Base-by-base conservation (phyloP, 1,284 basidiomycete species). In the Trichosporon sp. region DNA sequence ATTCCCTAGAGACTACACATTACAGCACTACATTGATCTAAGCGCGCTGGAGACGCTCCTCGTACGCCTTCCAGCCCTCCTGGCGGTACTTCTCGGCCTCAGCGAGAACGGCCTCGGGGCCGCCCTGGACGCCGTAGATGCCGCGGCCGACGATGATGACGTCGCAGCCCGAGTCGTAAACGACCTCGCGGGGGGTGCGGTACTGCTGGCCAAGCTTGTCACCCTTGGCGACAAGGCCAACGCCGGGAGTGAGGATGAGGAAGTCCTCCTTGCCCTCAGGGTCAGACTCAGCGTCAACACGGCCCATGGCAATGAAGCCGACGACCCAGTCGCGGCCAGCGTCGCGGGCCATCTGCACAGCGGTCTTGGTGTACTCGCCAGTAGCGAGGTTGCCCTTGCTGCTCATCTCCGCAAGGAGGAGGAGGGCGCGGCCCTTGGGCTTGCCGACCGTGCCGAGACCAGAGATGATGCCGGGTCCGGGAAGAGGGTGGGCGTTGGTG, bases 81-180 rank as follows among this genome's bases (percentile, higher is more conserved):
- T 82, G 80, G 75, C 86, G 86, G 79, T 99, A 99, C 73, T 88
- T 84, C 78, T 90, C 86, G 5, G 92, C 92, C 76, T 93, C 89
- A 49, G 81, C 82, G 69, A 83, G 82, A 44, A 89, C 87, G 62
- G 84, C 82, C 31, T 84, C 83, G 49, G 88, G 85, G 21, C 85
- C 82, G 8, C 86, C 83, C 46, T 85, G 81, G 32, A 77, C 70
- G 16, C 92, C 92, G 79, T 97, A 96, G 59, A 99, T 89, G 0
- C 95, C 96, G 63, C 96, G 84, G 14, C 96, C 96, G 37, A 99
- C 96, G 69, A 99, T 99, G 75, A 99, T 99, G 29, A 99, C 86
- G 82, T 99, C 96, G 78, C 92, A 93, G n/a, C 93, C 95, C 52
- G 86, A 87, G 58, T 90, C 86, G 36, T 86, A 78, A 16, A 99